Evolutionary conservation across 2,329 filamentous ascomycete species (phyloP).

Genomic region (Fusarium irregulare): DNA sequence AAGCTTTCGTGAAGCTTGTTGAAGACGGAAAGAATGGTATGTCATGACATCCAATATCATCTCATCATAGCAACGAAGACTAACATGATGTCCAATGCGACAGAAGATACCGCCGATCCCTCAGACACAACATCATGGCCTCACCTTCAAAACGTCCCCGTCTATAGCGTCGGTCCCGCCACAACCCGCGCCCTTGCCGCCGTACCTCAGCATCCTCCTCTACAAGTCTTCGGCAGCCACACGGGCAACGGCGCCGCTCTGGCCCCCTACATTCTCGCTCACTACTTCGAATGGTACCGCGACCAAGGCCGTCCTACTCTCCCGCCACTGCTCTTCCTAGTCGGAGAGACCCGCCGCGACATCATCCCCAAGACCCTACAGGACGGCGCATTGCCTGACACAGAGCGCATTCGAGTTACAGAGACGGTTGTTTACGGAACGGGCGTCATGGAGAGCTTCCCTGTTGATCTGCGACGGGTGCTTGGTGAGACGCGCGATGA

Average conservation of each 20-base stretch:
- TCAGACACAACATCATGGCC: slow-evolving; percentile 56
- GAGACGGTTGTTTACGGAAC: slow-evolving; percentile 91
- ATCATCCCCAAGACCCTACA: slow-evolving; percentile 87
- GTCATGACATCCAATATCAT: slow-evolving; percentile 1
- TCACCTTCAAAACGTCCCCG: slow-evolving; percentile 65
- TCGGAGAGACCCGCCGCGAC: slow-evolving; percentile 89
- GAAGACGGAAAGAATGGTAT: slow-evolving; percentile 59
- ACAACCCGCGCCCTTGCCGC: slow-evolving; percentile 79
- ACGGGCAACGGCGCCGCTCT: slow-evolving; percentile 87
- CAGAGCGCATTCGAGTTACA: slow-evolving; percentile 72
- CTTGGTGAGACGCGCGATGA: slow-evolving; percentile 59
- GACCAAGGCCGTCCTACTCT: slow-evolving; percentile 55
- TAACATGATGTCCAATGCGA: slow-evolving; percentile 1
- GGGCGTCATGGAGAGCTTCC: slow-evolving; percentile 82
- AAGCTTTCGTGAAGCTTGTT: slow-evolving; percentile 76
- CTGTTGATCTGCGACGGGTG: slow-evolving; percentile 68
- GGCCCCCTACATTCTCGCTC: slow-evolving; percentile 79
- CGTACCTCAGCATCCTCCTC: slow-evolving; percentile 59
- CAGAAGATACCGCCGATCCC: slow-evolving; percentile 18
- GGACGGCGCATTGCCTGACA: slow-evolving; percentile 60
- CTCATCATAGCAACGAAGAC: background rate
- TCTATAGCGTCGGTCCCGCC: slow-evolving; percentile 85
- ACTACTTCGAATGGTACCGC: slow-evolving; percentile 72
- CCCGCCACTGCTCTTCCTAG: slow-evolving; percentile 82
- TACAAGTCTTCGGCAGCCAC: slow-evolving; percentile 80